Evolutionary conservation across 2,329 filamentous ascomycete genomes (phyloP), one percentile per base, ranked within the genome.

Genomic region (Helicocarpus griseus): DNA sequence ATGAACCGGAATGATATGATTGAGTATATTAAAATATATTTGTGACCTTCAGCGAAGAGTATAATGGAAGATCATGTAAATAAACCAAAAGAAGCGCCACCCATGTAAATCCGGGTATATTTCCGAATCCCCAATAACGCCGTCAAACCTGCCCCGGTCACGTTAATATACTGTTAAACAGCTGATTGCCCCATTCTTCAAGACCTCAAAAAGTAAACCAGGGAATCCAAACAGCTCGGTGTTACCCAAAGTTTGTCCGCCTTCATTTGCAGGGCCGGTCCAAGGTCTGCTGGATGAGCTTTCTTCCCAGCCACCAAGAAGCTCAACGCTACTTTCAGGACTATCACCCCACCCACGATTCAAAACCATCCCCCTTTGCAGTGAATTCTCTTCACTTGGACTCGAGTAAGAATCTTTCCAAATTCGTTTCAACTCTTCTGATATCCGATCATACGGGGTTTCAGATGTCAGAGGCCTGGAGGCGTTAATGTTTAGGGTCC

Each of bases 151-250:
- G n/a, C n/a, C n/a, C n/a, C n/a, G n/a, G n/a, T n/a, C n/a, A n/a
- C n/a, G n/a, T 79, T 66, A 95, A 73, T 90, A 95, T 22, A 95
- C 83, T 8, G 91, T 97, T 65, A 97, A 75, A 24, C 87, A 86
- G 68, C 89, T 94, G 22, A 98, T 87, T 55, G 82, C 85, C 3
- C 87, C 89, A 64, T 95, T 96, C 80, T 87, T 90, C 67, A 97
- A 71, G 26, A 98, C 91, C 71, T 98, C 93, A 72, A 98, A 97
- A 44, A 96, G 82, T 68, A 97, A 72, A 0, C 93, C 91, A 0
- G 93, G 91, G 63, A 96, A 96, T 1, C 91, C 90, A 71, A 89
- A 97, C 26, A 98, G 70, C 55, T 90, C 91, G 14, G 90, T 95
- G 51, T 85, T 86, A 19, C 81, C 81, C 54, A 85, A 67, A 9